These are phyloP conservation scores for Cadophora luteo-olivacea DNA, from an alignment of 2,329 filamentous ascomycete species.

Conservation along the genomic window DNA sequence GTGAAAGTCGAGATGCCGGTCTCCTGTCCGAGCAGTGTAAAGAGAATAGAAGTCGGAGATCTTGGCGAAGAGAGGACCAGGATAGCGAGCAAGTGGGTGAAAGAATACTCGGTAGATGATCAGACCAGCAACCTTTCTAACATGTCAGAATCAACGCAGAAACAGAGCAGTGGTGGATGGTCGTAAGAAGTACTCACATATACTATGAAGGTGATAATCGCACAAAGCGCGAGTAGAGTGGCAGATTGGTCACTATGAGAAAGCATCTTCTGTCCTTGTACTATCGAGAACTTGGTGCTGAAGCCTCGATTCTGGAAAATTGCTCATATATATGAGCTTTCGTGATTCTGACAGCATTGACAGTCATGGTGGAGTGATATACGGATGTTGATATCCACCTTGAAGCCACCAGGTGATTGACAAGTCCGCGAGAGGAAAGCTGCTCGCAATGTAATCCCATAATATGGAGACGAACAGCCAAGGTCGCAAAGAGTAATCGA, in stretches of 20 bases:
- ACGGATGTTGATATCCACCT: not conserved
- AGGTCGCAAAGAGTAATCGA: not conserved
- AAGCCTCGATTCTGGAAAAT: not conserved
- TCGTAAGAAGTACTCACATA: not conserved
- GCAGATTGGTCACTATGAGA: not conserved
- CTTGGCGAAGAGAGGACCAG: constrained; percentile 46
- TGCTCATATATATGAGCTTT: not conserved
- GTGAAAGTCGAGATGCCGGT: constrained; percentile 47
- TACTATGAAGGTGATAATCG: not conserved
- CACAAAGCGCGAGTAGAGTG: not conserved
- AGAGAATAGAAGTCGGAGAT: constrained; percentile 44
- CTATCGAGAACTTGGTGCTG: not conserved
- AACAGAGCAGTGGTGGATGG: not conserved
- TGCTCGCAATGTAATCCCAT: not conserved
- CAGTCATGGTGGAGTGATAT: not conserved
- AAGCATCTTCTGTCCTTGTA: not conserved
- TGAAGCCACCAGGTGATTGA: not conserved
- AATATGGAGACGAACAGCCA: not conserved
- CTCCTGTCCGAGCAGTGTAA: constrained; percentile 47
- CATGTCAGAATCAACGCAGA: not conserved
- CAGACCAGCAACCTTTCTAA: constrained; percentile 2
- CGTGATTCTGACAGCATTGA: not conserved
- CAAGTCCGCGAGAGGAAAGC: not conserved
- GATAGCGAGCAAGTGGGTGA: constrained; percentile 47
- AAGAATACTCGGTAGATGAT: constrained; percentile 49